phyloP scores from a whole-genome alignment of 441 rosid genomes.

The Manihot esculenta region DNA sequence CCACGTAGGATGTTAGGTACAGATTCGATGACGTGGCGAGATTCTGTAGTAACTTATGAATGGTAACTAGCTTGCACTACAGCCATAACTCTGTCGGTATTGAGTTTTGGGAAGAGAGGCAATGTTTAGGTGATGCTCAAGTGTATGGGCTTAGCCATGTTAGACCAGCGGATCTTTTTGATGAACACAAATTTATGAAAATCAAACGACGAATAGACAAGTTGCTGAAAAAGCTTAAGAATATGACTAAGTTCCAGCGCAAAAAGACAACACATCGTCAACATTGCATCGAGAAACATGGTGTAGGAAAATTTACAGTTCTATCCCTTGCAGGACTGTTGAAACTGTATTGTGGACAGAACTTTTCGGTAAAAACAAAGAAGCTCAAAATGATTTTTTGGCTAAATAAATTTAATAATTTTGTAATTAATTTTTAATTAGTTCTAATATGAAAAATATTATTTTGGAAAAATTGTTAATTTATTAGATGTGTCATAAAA shows the following conservation, averaged over 20 bases:
- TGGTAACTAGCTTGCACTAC: neutral
- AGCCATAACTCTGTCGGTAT: neutral
- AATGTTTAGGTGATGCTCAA: neutral
- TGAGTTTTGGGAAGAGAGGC: neutral
- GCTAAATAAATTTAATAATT: too few species aligned
- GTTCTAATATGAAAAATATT: too few species aligned
- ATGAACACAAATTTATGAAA: neutral
- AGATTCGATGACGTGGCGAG: conserved; percentile 16
- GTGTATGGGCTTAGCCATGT: neutral
- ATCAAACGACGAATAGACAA: neutral
- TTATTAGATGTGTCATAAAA: too few species aligned
- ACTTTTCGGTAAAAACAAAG: too few species aligned
- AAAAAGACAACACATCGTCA: neutral
- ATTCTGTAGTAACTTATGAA: conserved; percentile 4
- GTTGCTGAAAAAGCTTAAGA: neutral
- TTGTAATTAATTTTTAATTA: too few species aligned
- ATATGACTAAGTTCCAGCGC: neutral
- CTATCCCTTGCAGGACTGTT: too few species aligned
- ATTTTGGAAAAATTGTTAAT: too few species aligned
- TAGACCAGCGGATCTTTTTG: neutral
- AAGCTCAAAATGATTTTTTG: too few species aligned
- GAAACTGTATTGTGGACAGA: too few species aligned
- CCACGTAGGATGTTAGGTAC: conserved; percentile 17
- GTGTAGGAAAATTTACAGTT: too few species aligned
- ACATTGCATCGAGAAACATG: conserved; percentile 10